These are phyloP conservation scores for Saraca asoca DNA, from an alignment of 331 rosid species.

Conservation along the genomic window DNA sequence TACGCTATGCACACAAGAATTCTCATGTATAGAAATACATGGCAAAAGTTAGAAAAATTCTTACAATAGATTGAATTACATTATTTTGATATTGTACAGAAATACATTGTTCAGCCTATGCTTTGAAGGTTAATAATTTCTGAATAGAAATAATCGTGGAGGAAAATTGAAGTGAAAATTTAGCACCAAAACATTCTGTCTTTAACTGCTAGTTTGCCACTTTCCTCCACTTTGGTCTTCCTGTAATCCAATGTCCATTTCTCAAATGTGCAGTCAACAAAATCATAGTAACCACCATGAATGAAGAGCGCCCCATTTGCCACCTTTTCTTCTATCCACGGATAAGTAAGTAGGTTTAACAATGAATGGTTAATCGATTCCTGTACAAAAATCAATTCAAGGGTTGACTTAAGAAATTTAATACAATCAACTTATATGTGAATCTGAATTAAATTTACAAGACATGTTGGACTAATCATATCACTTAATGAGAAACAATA, in stretches of 20 bases:
- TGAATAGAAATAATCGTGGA: too few relatives aligned
- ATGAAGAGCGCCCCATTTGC: conserved; percentile 59
- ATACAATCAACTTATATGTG: conserved; percentile 14
- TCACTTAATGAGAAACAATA: neutral
- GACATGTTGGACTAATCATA: too few relatives aligned
- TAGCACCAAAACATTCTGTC: conserved; percentile 66
- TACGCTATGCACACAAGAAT: too few relatives aligned
- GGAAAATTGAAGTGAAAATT: conserved; percentile 26
- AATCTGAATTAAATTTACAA: too few relatives aligned
- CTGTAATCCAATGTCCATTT: conserved; percentile 88
- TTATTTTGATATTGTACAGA: too few relatives aligned
- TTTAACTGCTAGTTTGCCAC: conserved; percentile 55
- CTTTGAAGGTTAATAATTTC: too few relatives aligned
- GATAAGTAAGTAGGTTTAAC: conserved; percentile 75
- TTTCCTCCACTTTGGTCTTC: conserved; percentile 51
- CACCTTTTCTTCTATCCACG: conserved; percentile 91
- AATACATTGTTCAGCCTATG: too few relatives aligned
- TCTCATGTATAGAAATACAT: too few relatives aligned
- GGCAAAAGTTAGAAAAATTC: too few relatives aligned
- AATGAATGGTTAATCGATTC: conserved; percentile 77
- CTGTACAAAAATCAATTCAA: conserved; percentile 42
- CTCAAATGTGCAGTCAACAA: conserved; percentile 87
- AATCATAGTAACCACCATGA: conserved; percentile 93
- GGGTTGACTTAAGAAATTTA: conserved; percentile 22
- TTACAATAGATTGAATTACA: too few relatives aligned